Conservation (phyloP, 1,284 basidiomycete species). For the Puccinia horiana region DNA sequence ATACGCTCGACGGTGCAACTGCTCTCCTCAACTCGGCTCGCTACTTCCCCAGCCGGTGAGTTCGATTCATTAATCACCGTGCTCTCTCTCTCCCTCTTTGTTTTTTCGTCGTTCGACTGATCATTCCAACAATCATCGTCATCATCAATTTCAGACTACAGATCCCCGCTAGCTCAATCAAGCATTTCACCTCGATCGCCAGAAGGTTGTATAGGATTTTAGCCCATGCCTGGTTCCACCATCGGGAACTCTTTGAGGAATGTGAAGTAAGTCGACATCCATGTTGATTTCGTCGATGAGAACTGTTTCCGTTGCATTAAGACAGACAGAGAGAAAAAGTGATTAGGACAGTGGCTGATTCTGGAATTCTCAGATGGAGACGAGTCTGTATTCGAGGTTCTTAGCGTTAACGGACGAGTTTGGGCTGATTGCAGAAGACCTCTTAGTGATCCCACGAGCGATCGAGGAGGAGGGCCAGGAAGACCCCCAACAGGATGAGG, state of each 20-base stretch:
- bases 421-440: conserved; percentile 75
- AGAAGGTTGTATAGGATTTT: conserved; percentile 90
- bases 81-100: neutral
- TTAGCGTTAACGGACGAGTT: conserved; percentile 77
- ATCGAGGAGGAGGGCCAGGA: conserved; percentile 14
- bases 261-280: conserved; percentile 65
- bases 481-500: neutral
- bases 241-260: conserved; percentile 84
- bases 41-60: conserved; percentile 83
- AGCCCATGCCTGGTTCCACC: conserved; percentile 68
- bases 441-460: conserved; percentile 70
- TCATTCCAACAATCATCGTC: neutral
- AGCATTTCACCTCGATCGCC: conserved; percentile 83
- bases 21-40: conserved; percentile 87
- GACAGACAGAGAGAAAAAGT: no score
- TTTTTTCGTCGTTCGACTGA: neutral
- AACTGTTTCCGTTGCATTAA: no score
- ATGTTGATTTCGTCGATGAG: no score
- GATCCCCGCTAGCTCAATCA: conserved; percentile 75
- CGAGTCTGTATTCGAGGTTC: conserved; percentile 86
- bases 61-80: no score
- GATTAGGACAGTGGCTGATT: no score
- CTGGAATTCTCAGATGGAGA: conserved; percentile 66
- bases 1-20: conserved; percentile 89
- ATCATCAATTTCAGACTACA: conserved; percentile 64